phyloP scores from a whole-genome alignment of 1,139 yeast genomes.

The Meyerozyma sp. region DNA sequence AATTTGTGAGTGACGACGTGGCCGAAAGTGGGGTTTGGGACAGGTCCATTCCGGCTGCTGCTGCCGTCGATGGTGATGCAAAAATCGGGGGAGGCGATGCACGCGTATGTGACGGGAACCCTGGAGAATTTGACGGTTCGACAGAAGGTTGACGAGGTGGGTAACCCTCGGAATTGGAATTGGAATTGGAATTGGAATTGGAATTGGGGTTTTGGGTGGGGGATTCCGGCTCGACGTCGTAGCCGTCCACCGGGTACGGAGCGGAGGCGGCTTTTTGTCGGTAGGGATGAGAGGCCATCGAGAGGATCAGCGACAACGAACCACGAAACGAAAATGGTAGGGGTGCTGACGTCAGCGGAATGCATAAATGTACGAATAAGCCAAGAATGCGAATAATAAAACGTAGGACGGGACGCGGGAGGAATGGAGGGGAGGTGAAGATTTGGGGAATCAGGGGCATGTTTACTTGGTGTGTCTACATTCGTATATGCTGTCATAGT shows the following conservation, averaged over 20 bases:
- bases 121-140: too few relatives aligned
- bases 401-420: too few relatives aligned
- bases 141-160: too few relatives aligned
- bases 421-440: too few relatives aligned
- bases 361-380: too few relatives aligned
- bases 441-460: too few relatives aligned
- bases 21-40: conserved; percentile 27
- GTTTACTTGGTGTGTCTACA: too few relatives aligned
- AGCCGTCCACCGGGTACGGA: conserved; percentile 22
- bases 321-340: neutral
- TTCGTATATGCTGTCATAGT: neutral
- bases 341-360: neutral
- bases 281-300: conserved; percentile 25
- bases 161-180: neutral
- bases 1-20: conserved; percentile 35
- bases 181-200: too few relatives aligned
- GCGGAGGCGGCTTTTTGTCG: conserved; percentile 24
- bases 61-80: conserved; percentile 5
- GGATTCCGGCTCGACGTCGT: too few relatives aligned
- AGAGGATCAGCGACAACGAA: neutral
- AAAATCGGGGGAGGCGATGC: conserved; percentile 14
- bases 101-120: conserved; percentile 4
- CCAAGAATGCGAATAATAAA: too few relatives aligned
- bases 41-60: conserved; percentile 16
- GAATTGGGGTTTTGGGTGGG: neutral